phyloP scores from a whole-genome alignment of 805 yeast genomes.

The Nakazawaea peltata region DNA sequence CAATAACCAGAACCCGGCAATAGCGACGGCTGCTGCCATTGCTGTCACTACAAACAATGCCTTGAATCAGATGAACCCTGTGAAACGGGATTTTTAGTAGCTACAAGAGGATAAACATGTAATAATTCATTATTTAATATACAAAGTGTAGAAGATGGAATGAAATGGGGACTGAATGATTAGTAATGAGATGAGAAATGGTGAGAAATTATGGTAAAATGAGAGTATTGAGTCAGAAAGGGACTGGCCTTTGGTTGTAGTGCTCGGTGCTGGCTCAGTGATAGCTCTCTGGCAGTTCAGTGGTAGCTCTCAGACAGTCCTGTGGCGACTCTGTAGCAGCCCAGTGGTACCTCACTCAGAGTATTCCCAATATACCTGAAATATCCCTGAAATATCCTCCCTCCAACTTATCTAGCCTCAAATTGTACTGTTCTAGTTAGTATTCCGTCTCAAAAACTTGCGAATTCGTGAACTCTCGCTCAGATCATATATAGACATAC shows the following conservation, averaged over 20 bases:
- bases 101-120: background rate
- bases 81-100: background rate
- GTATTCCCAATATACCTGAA: too few relatives aligned
- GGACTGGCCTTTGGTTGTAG: too few relatives aligned
- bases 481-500: slow-evolving; percentile 39
- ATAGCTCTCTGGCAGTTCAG: too few relatives aligned
- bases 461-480: background rate
- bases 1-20: slow-evolving; percentile 2
- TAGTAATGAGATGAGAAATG: too few relatives aligned
- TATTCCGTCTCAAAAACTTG: background rate
- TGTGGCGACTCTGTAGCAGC: too few relatives aligned
- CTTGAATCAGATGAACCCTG: slow-evolving; percentile 8
- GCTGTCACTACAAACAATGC: slow-evolving; percentile 8
- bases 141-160: too few relatives aligned
- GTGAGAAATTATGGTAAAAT: too few relatives aligned
- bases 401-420: slow-evolving; percentile 56
- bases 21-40: slow-evolving; percentile 8
- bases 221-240: too few relatives aligned
- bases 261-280: too few relatives aligned
- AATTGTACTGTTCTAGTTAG: slow-evolving; percentile 40
- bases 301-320: too few relatives aligned
- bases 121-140: background rate
- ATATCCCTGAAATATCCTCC: background rate
- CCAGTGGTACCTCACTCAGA: too few relatives aligned
- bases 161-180: too few relatives aligned